These are phyloP conservation scores for Sclerotinia minor DNA, from an alignment of 2,329 filamentous ascomycete species.

Conservation along the genomic window DNA sequence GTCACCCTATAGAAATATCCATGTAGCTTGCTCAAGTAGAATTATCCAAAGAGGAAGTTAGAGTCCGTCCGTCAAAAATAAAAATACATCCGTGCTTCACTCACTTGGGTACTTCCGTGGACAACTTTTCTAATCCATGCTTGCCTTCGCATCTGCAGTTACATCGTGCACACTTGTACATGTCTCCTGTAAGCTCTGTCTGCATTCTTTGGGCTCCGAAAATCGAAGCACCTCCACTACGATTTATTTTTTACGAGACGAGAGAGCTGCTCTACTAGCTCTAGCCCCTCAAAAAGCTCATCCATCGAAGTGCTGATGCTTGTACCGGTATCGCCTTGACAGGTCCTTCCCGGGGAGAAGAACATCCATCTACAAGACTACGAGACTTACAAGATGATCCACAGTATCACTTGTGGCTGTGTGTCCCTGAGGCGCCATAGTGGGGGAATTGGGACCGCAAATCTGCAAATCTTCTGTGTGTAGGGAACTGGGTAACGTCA, in stretches of 20 bases:
- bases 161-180: constrained; percentile 3
- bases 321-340: constrained; percentile 13
- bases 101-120: not conserved
- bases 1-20: constrained; percentile 20
- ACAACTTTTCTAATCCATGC: not conserved
- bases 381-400: not conserved
- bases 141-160: not conserved
- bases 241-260: not conserved
- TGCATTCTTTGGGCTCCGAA: constrained; percentile 17
- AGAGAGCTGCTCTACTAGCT: not conserved
- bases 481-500: not conserved
- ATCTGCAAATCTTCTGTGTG: constrained; percentile 16
- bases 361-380: not conserved
- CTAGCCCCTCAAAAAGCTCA: not conserved
- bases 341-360: not conserved
- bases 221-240: not conserved
- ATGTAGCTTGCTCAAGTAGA: constrained; percentile 5
- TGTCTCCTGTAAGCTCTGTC: constrained; percentile 1
- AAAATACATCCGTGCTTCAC: not conserved
- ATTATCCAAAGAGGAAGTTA: not conserved
- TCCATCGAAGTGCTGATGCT: constrained; percentile 15
- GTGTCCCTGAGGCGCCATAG: constrained; percentile 1
- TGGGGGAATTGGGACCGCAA: constrained; percentile 8
- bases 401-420: constrained; percentile 9
- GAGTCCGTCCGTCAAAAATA: not conserved